Percentiles rank a stretch among this genome's conserved stretches.
Evolutionary conservation across 345 rosid species (phyloP).

Genomic region (Salix suchowensis): DNA sequence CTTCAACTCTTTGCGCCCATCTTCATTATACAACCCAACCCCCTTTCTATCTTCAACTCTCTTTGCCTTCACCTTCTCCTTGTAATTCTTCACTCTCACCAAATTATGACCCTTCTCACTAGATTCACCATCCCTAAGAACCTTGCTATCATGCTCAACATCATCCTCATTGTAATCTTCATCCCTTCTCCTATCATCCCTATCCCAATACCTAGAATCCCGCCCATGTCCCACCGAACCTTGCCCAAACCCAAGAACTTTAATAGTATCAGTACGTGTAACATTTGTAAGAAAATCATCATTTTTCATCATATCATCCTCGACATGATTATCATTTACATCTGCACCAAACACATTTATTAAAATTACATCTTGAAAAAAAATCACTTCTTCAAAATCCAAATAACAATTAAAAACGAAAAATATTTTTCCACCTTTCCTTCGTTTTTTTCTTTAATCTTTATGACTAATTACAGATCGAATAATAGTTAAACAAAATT

Average conservation of each 20-base stretch:
- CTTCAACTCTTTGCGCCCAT: conserved; percentile 73
- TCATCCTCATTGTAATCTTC: conserved; percentile 70
- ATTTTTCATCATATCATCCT: conserved; percentile 38
- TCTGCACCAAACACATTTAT: conserved; percentile 28
- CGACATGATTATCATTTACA: conserved; percentile 20
- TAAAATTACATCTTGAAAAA: neutral
- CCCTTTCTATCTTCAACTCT: conserved; percentile 21
- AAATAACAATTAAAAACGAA: neutral
- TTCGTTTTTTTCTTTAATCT: neutral
- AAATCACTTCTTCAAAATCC: neutral
- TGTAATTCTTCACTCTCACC: conserved; percentile 17
- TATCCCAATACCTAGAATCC: conserved; percentile 93
- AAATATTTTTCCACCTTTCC: neutral
- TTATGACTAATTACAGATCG: neutral
- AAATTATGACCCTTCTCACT: conserved; percentile 22
- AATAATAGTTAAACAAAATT: neutral
- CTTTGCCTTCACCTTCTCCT: conserved; percentile 17
- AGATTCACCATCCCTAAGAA: conserved; percentile 19
- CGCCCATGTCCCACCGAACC: conserved; percentile 65
- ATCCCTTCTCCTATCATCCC: conserved; percentile 92
- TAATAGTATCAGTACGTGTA: conserved; percentile 51
- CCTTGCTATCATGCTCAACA: conserved; percentile 30
- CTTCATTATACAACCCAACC: conserved; percentile 76
- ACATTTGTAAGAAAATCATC: conserved; percentile 84
- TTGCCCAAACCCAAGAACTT: conserved; percentile 66